These are phyloP conservation scores for Dothideomycetes sp. DNA, from an alignment of 2,329 filamentous ascomycete species.

Conservation along the genomic window DNA sequence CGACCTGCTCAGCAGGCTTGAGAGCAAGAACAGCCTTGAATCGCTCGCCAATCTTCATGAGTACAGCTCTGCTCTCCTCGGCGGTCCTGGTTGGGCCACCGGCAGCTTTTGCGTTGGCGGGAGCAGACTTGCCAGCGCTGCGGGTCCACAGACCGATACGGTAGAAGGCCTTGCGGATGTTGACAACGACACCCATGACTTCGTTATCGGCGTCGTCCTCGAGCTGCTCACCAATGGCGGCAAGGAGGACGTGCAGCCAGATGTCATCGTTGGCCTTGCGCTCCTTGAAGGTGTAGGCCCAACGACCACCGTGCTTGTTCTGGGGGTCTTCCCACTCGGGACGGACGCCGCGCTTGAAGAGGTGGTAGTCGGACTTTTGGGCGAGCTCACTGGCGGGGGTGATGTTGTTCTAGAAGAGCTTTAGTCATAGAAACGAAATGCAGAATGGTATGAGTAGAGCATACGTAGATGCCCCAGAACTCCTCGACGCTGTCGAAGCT, in stretches of 20 bases:
- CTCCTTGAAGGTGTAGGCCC: conserved; percentile 97
- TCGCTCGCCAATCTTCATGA: conserved; percentile 71
- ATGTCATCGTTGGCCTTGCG: conserved; percentile 93
- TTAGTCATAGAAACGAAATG: conserved; percentile 6
- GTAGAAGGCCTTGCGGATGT: conserved; percentile 97
- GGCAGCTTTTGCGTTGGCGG: conserved; percentile 29
- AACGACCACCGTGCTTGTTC: conserved; percentile 99
- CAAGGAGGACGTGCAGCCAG: conserved; percentile 95
- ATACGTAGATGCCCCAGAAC: conserved; percentile 98
- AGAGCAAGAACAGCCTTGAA: conserved; percentile 92
- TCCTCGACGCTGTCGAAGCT: conserved; percentile 98
- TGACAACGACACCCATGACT: conserved; percentile 98
- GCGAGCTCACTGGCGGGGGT: conserved; percentile 89
- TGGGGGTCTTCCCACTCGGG: conserved; percentile 97
- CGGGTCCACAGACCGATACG: conserved; percentile 96
- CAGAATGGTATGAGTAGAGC: conserved; percentile 26
- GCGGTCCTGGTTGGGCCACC: conserved; percentile 61
- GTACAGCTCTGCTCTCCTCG: conserved; percentile 76
- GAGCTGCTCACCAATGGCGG: conserved; percentile 93
- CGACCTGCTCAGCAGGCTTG: conserved; percentile 63
- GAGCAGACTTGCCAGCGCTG: conserved; percentile 76
- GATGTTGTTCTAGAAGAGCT: conserved; percentile 75
- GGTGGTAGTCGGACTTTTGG: conserved; percentile 97
- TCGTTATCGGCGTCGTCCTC: conserved; percentile 92
- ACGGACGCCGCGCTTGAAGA: conserved; percentile 95